Base-by-base conservation (phyloP, 2,329 filamentous ascomycete genomes). In the Fusarium brachygibbosum region DNA sequence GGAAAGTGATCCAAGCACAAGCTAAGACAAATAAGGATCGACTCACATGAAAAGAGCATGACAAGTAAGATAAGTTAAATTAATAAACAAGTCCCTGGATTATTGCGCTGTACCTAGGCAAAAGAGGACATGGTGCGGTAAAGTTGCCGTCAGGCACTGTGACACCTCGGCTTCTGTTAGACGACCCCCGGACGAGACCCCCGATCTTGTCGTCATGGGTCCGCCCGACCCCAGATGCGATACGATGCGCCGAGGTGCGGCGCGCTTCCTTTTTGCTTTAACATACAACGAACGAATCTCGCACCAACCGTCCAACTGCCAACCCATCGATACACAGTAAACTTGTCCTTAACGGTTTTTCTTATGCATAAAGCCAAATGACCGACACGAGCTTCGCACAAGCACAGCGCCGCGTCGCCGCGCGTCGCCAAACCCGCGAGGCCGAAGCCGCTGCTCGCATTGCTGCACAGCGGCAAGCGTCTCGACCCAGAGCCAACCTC, bases 341-440 rank as follows among this genome's bases (percentile, higher is more conserved):
- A 40, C 10, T 31, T 38, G 37, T 46, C 17, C 41, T 37, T 19
- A 21, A n/a, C 53, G 40, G 61, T 48, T 52, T 23, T 63, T 50
- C 67, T 69, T 59, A 81, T 80, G 77, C 79, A 58, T 19, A 31
- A 72, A 63, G 61, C 64, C 70, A 71, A 71, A 86, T 86, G 84
- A 85, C 81, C 75, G 82, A 84, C 66, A 81, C 82, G 66, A 92
- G 92, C 81, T 98, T 98, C 82, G 91, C 92, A 79, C 91, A 93
- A 79, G 95, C 95, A 70, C 94, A 98, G 83, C 87, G 92, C 82
- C 93, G 94, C 78, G 90, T 98, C 64, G 87, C 91, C 70, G 91
- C 92, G 73, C 92, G 94, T 75, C 93, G 93, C 75, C 88, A 88
- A 77, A 90, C 90, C 67, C 91, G 92, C 79, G 92, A 93, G 79